These are phyloP conservation scores for Juncus effusus DNA, from an alignment of 176 grass and related monocot species.

Conservation along the genomic window DNA sequence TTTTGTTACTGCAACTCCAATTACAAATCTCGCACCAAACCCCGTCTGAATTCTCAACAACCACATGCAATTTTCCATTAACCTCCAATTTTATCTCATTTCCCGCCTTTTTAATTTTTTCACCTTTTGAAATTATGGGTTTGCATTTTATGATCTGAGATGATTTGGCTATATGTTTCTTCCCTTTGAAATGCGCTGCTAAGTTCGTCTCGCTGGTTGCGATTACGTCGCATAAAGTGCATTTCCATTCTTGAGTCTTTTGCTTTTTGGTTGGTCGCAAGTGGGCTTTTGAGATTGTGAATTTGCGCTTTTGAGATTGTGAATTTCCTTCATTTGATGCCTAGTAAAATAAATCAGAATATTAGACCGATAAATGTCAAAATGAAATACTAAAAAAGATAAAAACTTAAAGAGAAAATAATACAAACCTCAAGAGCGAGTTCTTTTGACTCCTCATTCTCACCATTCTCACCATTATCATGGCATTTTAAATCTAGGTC, in stretches of 20 bases:
- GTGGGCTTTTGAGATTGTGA: neutral
- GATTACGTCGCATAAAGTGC: conserved; percentile 8
- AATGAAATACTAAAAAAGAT: neutral
- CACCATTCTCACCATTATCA: neutral
- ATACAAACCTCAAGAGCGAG: conserved; percentile 1
- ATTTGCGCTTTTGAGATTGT: no score
- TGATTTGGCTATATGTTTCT: conserved; percentile 15
- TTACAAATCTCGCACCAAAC: conserved; percentile 18
- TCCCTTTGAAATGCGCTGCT: conserved; percentile 16
- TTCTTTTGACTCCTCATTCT: neutral
- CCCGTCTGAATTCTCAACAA: conserved; percentile 3
- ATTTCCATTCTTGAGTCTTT: conserved; percentile 11
- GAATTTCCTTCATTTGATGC: neutral
- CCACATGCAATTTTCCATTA: conserved; percentile 12
- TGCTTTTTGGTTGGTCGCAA: conserved; percentile 7
- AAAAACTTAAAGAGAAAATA: neutral
- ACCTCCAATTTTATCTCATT: conserved; percentile 11
- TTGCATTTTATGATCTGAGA: neutral
- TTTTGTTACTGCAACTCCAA: neutral
- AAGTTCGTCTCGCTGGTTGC: conserved; percentile 14
- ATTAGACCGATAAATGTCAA: neutral
- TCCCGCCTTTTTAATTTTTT: neutral
- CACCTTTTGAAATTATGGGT: neutral
- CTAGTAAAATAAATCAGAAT: neutral
- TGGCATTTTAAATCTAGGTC: no score